Conservation (phyloP, 352 stramenopile genomes). For the Pythium aquatile region DNA sequence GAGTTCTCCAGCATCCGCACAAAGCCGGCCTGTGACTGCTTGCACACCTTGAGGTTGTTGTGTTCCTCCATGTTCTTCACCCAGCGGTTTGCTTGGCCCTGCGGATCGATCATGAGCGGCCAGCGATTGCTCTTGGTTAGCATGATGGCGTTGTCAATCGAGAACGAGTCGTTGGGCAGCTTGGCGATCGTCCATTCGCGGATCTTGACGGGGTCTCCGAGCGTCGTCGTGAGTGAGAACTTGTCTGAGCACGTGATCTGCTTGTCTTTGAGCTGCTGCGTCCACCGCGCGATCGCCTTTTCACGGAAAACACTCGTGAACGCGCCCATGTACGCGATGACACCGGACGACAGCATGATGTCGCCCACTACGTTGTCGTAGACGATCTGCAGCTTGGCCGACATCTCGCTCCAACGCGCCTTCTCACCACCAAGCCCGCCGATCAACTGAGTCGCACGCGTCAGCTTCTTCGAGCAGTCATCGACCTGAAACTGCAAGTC, state of each 20-base stretch:
- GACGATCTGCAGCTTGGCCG: constrained; percentile 73
- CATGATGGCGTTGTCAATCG: constrained; percentile 96
- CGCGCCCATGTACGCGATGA: constrained; percentile 93
- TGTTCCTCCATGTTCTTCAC: constrained; percentile 94
- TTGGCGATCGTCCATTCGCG: constrained; percentile 94
- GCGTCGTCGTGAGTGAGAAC: constrained; percentile 81
- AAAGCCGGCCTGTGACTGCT: constrained; percentile 92
- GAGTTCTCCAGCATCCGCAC: constrained; percentile 95
- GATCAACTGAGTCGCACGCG: constrained; percentile 92
- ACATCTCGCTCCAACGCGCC: constrained; percentile 91
- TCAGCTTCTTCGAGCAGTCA: constrained; percentile 92
- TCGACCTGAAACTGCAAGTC: constrained; percentile 90
- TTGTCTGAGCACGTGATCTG: constrained; percentile 79
- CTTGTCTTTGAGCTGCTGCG: constrained; percentile 49
- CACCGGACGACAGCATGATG: constrained; percentile 92
- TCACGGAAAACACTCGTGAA: constrained; percentile 93
- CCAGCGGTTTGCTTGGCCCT: constrained; percentile 95
- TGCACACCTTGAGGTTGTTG: constrained; percentile 91
- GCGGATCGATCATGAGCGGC: constrained; percentile 97
- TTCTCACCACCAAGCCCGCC: constrained; percentile 93
- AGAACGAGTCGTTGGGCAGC: constrained; percentile 94
- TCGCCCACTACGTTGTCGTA: constrained; percentile 93
- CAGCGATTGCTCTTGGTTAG: constrained; percentile 89
- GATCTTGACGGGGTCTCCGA: constrained; percentile 92
- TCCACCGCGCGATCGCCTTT: constrained; percentile 86